Conservation (phyloP, 495 filamentous ascomycete genomes). For the Bacidia gigantensis region DNA sequence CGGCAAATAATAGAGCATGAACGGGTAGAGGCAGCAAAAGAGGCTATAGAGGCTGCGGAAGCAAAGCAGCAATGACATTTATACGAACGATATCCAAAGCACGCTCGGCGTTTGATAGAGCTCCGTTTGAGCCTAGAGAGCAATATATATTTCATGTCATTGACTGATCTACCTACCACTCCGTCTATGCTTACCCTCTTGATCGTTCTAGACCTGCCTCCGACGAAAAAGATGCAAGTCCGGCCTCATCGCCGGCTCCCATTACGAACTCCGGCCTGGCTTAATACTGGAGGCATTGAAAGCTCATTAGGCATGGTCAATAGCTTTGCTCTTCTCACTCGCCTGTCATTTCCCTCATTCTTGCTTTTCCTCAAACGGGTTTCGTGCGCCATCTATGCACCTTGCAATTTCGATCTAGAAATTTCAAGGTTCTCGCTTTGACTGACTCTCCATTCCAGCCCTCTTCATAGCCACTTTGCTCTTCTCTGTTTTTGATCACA, state of each 20-base stretch:
- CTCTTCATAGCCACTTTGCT: slow-evolving; percentile 41
- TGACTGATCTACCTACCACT: neutral
- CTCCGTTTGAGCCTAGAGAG: neutral
- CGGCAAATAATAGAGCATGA: slow-evolving; percentile 85
- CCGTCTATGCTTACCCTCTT: no score
- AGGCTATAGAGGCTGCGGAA: slow-evolving; percentile 7
- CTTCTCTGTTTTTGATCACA: slow-evolving; percentile 22
- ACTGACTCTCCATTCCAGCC: slow-evolving; percentile 56
- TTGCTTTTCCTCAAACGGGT: no score
- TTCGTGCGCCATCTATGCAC: no score
- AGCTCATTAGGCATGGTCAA: no score
- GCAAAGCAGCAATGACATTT: slow-evolving; percentile 5
- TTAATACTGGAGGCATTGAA: no score
- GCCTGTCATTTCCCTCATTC: no score
- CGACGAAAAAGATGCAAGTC: no score
- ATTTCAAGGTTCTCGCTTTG: neutral
- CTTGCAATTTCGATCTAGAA: neutral
- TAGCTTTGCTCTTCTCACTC: no score
- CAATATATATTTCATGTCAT: neutral
- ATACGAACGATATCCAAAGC: neutral
- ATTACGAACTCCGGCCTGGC: no score
- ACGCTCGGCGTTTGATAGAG: neutral
- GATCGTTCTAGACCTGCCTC: no score
- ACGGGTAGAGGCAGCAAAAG: slow-evolving; percentile 39
- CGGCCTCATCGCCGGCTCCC: no score